Conservation (phyloP, 495 filamentous ascomycete genomes). For the Neurospora sp. region DNA sequence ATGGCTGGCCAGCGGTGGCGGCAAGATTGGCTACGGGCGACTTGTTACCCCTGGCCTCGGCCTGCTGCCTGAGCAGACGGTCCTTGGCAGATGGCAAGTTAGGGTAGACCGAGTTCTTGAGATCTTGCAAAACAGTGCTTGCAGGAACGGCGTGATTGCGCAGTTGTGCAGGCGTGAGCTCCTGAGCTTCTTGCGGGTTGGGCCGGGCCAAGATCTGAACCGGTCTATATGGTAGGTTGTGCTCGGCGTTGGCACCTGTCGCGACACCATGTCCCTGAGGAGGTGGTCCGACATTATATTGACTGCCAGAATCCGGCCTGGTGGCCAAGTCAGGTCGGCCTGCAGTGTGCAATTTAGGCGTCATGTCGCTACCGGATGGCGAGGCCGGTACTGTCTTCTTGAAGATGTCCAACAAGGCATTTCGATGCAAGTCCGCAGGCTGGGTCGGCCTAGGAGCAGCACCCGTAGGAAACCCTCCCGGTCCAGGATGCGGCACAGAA, state of each 20-base stretch:
- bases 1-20: constrained; percentile 11
- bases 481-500: not conserved
- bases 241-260: constrained; percentile 24
- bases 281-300: constrained; percentile 10
- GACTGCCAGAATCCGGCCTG: constrained; percentile 9
- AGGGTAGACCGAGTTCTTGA: constrained; percentile 4
- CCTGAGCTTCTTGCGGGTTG: constrained; percentile 14
- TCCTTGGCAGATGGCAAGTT: constrained; percentile 12
- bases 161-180: constrained; percentile 5
- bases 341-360: constrained; percentile 3
- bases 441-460: constrained; percentile 13
- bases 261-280: constrained; percentile 16
- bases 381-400: constrained; percentile 26
- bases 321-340: not conserved
- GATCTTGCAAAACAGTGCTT: constrained; percentile 2
- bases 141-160: constrained; percentile 6
- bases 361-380: constrained; percentile 14
- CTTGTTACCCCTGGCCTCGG: constrained; percentile 7
- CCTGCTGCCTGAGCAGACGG: constrained; percentile 9
- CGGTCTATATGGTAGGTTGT: constrained; percentile 31
- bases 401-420: constrained; percentile 38
- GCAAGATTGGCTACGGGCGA: constrained; percentile 10
- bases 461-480: not conserved
- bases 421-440: constrained; percentile 34
- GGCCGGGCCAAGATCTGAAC: constrained; percentile 28